These are phyloP conservation scores for Pulveroboletus frians DNA, from an alignment of 768 basidiomycete species.

Conservation along the genomic window DNA sequence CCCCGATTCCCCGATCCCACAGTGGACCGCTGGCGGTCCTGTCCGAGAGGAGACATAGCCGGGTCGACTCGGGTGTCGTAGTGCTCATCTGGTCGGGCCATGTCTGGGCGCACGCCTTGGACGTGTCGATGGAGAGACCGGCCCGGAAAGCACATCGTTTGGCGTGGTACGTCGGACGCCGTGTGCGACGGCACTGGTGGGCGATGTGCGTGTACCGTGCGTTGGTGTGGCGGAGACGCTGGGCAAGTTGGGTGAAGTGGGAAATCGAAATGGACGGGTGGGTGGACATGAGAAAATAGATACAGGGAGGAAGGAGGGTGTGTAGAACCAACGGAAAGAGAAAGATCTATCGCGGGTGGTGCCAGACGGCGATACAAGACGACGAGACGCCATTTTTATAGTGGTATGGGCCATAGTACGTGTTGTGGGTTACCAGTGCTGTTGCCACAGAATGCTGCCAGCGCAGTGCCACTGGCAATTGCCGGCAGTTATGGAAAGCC, in stretches of 20 bases:
- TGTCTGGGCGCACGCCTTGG: conserved; percentile 31
- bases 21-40: too few species aligned
- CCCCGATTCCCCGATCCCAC: background rate
- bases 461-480: too few species aligned
- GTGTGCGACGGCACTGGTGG: conserved; percentile 31
- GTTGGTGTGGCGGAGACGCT: conserved; percentile 42
- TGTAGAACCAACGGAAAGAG: background rate
- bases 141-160: conserved; percentile 40
- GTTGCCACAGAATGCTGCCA: too few species aligned
- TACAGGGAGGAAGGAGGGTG: background rate
- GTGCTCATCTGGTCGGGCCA: conserved; percentile 38
- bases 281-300: background rate
- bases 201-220: conserved; percentile 37
- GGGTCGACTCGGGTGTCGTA: too few species aligned
- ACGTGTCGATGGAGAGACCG: conserved; percentile 43
- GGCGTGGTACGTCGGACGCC: conserved; percentile 42
- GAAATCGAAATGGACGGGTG: conserved; percentile 20
- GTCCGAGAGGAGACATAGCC: background rate
- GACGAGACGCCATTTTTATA: background rate
- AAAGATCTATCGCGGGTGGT: conserved; percentile 4
- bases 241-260: conserved; percentile 33
- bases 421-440: conserved; percentile 4
- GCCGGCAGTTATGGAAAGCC: too few species aligned
- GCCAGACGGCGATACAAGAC: conserved; percentile 10
- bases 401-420: too few species aligned